Conservation (phyloP, 805 yeast species). For the Cyberlindnera suaveolens region DNA sequence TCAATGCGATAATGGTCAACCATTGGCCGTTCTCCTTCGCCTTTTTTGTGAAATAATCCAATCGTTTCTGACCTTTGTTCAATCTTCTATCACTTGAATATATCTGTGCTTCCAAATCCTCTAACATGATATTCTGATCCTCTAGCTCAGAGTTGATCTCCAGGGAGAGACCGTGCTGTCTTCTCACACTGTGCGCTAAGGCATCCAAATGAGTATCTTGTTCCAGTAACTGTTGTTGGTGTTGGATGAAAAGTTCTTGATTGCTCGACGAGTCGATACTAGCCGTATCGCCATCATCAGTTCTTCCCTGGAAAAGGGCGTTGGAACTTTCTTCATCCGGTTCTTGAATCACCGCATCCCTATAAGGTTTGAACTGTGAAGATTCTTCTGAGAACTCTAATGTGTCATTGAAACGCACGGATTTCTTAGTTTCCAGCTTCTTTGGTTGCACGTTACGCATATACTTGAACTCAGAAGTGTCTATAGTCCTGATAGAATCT, state of each 20-base stretch:
- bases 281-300: slow-evolving; percentile 6
- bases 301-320: slow-evolving; percentile 17
- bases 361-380: slow-evolving; percentile 15
- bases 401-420: slow-evolving; percentile 24
- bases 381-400: slow-evolving; percentile 8
- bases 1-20: slow-evolving; percentile 37
- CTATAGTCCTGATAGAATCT: slow-evolving; percentile 8
- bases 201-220: slow-evolving; percentile 40
- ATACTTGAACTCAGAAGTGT: slow-evolving; percentile 15
- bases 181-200: slow-evolving; percentile 36
- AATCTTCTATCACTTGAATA: slow-evolving; percentile 36
- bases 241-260: slow-evolving; percentile 32
- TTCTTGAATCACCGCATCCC: slow-evolving; percentile 12
- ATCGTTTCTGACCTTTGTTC: slow-evolving; percentile 33
- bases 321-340: slow-evolving; percentile 7
- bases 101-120: slow-evolving; percentile 44
- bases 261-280: slow-evolving; percentile 23
- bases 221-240: slow-evolving; percentile 40
- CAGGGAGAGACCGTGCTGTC: slow-evolving; percentile 39
- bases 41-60: slow-evolving; percentile 33
- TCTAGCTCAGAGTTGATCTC: slow-evolving; percentile 42
- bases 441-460: slow-evolving; percentile 7
- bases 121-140: slow-evolving; percentile 41
- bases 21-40: slow-evolving; percentile 46
- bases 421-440: slow-evolving; percentile 16